Evolutionary conservation across 805 yeast species (phyloP).

Genomic region (Wickerhamomyces mucosus): DNA sequence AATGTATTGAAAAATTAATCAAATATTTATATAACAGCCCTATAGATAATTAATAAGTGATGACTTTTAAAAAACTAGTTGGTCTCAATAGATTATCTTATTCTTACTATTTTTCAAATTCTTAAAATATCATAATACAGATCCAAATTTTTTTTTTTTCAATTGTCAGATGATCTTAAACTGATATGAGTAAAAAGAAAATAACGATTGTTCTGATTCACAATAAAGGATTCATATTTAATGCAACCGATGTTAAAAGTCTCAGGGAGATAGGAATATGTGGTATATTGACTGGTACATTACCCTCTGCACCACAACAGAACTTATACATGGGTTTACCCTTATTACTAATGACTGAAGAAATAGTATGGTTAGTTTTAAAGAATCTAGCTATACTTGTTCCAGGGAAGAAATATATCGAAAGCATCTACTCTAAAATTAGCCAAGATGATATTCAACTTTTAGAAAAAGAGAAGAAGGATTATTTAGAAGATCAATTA

Average conservation of each 20-base stretch:
- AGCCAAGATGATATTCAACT: constrained; percentile 8
- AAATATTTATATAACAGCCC: too few species aligned
- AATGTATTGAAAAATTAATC: too few species aligned
- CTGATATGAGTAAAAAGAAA: too few species aligned
- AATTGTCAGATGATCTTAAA: too few species aligned
- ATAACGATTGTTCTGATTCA: not conserved
- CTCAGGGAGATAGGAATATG: constrained; percentile 57
- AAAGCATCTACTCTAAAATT: constrained; percentile 7
- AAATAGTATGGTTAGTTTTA: constrained; percentile 54
- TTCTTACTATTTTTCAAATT: too few species aligned
- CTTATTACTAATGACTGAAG: constrained; percentile 62
- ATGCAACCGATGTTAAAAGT: constrained; percentile 38
- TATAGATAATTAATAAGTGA: too few species aligned
- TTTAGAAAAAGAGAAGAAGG: constrained; percentile 7
- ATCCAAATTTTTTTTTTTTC: too few species aligned
- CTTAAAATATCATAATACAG: too few species aligned
- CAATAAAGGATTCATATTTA: constrained; percentile 45
- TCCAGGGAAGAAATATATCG: constrained; percentile 29
- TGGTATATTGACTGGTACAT: constrained; percentile 76
- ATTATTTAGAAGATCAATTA: constrained; percentile 4
- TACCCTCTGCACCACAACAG: constrained; percentile 90
- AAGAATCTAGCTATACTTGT: constrained; percentile 31
- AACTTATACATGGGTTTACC: constrained; percentile 84
- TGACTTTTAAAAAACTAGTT: too few species aligned
- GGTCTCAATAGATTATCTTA: too few species aligned